Conservation (phyloP, 768 basidiomycete species). For the Hygrocybe punicea region DNA sequence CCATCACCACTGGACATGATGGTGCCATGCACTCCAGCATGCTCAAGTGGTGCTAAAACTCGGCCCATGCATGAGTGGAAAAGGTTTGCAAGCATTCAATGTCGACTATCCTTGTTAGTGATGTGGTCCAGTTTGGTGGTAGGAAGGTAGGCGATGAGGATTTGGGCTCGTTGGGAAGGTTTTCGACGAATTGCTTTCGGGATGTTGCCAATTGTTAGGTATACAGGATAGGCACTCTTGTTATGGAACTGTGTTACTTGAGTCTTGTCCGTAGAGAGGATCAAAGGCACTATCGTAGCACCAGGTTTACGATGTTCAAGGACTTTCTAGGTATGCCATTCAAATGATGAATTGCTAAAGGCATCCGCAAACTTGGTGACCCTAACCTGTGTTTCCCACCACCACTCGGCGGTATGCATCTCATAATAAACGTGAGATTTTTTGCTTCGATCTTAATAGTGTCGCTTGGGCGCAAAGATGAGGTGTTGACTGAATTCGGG, state of each 20-base stretch:
- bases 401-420: constrained; percentile 50
- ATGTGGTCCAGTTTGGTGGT: constrained; percentile 33
- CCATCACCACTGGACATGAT: constrained; percentile 33
- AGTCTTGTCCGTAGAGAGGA: constrained; percentile 44
- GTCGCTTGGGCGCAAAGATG: constrained; percentile 1
- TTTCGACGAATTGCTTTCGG: constrained; percentile 30
- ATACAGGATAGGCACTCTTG: constrained; percentile 42
- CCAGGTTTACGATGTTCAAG: constrained; percentile 18
- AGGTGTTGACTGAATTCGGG: constrained; percentile 20
- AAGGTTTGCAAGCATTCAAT: constrained; percentile 29
- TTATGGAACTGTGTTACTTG: constrained; percentile 35
- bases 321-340: background rate
- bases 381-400: constrained; percentile 43
- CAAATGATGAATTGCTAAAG: constrained; percentile 22
- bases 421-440: constrained; percentile 35
- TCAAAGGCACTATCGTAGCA: constrained; percentile 35
- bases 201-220: constrained; percentile 42
- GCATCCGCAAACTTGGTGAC: background rate
- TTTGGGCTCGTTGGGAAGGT: constrained; percentile 29
- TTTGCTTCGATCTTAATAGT: constrained; percentile 7
- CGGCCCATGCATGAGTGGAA: constrained; percentile 36
- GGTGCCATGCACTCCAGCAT: constrained; percentile 29
- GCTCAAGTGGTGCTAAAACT: constrained; percentile 29
- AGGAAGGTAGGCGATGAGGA: constrained; percentile 43
- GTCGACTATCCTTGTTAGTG: constrained; percentile 23